Evolutionary conservation across 331 rosid species (phyloP).

Genomic region (Saraca asoca): DNA sequence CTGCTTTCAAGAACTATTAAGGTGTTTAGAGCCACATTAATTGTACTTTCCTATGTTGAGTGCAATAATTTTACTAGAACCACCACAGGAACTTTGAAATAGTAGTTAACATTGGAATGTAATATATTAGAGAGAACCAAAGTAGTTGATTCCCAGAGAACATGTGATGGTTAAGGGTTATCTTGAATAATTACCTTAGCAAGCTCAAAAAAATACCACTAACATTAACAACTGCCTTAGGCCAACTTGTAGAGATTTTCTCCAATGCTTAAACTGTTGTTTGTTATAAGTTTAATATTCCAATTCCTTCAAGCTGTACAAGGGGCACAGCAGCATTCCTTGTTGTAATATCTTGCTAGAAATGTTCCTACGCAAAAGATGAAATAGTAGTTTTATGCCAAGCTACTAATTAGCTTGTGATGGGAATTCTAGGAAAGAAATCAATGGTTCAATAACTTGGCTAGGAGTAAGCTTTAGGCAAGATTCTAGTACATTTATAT

Average conservation of each 20-base stretch:
- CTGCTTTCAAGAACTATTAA: no score
- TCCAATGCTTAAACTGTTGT: constrained; percentile 90
- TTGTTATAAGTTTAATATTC: constrained; percentile 88
- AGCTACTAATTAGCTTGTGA: constrained; percentile 95
- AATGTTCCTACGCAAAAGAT: constrained; percentile 95
- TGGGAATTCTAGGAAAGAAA: constrained; percentile 89
- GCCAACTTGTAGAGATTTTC: constrained; percentile 85
- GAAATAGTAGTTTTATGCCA: constrained; percentile 91
- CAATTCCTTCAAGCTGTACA: constrained; percentile 97
- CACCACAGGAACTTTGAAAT: constrained; percentile 84
- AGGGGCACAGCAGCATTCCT: constrained; percentile 93
- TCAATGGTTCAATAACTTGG: constrained; percentile 89
- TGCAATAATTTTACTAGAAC: constrained; percentile 94
- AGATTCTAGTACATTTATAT: no score
- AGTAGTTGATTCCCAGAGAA: constrained; percentile 95
- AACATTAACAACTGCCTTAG: constrained; percentile 94
- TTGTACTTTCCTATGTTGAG: no score
- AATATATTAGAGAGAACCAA: constrained; percentile 85
- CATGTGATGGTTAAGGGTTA: constrained; percentile 91
- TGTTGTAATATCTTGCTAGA: constrained; percentile 92
- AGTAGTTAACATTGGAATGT: constrained; percentile 70
- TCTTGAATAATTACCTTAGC: constrained; percentile 94
- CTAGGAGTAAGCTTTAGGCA: constrained; percentile 87
- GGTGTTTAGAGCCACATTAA: no score
- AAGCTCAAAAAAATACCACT: constrained; percentile 94